phyloP scores from a whole-genome alignment of 2,329 filamentous ascomycete species.

The Didymella lethalis region DNA sequence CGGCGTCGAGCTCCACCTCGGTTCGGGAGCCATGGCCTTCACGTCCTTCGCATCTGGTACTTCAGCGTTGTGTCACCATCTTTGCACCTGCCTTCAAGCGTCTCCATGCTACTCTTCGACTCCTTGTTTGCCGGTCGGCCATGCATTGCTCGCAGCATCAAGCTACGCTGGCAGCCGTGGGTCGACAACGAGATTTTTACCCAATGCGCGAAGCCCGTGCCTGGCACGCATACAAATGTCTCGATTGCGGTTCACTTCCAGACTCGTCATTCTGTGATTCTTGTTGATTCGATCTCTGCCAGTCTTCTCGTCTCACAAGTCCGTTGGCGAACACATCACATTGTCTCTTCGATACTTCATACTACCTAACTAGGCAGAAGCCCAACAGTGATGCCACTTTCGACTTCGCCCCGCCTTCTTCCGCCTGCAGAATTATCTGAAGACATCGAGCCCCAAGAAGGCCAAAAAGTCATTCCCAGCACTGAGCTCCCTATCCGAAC shows the following conservation, averaged over 20 bases:
- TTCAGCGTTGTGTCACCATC: constrained; percentile 29
- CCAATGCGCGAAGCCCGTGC: constrained; percentile 34
- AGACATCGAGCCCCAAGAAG: constrained; percentile 26
- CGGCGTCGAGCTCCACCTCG: constrained; percentile 27
- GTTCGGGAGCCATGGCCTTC: constrained; percentile 25
- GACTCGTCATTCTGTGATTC: constrained; percentile 23
- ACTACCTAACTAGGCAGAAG: constrained; percentile 30
- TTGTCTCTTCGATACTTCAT: constrained; percentile 23
- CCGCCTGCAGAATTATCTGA: constrained; percentile 32
- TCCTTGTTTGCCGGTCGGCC: constrained; percentile 36
- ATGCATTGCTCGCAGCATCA: constrained; percentile 30
- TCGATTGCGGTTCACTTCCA: constrained; percentile 43
- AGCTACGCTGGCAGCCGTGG: constrained; percentile 44
- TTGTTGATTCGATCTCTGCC: constrained; percentile 29
- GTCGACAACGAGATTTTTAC: constrained; percentile 44
- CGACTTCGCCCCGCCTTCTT: constrained; percentile 38
- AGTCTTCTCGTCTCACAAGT: constrained; percentile 41
- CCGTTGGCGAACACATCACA: constrained; percentile 39
- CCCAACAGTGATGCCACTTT: constrained; percentile 44
- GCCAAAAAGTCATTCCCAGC: constrained; percentile 30
- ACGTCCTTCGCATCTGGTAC: constrained; percentile 16
- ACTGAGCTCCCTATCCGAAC: constrained; percentile 27
- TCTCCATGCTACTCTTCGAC: constrained; percentile 22
- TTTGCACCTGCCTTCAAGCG: constrained; percentile 21
- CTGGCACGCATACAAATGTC: constrained; percentile 42